A percentile compares a stretch with the other conserved stretches of the same genome.
Evolutionary conservation across 306 rosid species (phyloP).

Genomic region (Acacia confusa): DNA sequence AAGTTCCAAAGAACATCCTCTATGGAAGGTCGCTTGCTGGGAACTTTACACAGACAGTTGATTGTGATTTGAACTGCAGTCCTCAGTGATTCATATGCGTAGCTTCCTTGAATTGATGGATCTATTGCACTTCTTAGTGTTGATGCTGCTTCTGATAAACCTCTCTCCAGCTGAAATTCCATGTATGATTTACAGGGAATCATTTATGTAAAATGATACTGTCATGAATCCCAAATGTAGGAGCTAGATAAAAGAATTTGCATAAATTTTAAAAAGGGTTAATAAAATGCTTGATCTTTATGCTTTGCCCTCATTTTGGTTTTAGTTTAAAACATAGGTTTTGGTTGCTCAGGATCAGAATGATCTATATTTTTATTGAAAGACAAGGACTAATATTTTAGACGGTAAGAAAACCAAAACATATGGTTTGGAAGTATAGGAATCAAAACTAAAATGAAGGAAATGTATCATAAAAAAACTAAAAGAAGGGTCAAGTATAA

Average conservation of each 20-base stretch:
- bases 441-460: too few species aligned
- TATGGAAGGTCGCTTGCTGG: conserved; percentile 75
- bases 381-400: too few species aligned
- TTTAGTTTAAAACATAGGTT: too few species aligned
- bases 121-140: conserved; percentile 39
- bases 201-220: not conserved
- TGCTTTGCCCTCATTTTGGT: too few species aligned
- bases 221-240: not conserved
- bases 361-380: too few species aligned
- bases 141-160: conserved; percentile 56
- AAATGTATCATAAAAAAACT: too few species aligned
- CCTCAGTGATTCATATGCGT: conserved; percentile 66
- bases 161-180: conserved; percentile 56
- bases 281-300: too few species aligned
- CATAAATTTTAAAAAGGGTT: too few species aligned
- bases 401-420: too few species aligned
- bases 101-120: conserved; percentile 57
- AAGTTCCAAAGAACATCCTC: conserved; percentile 89
- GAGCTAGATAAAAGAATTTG: not conserved
- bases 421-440: too few species aligned
- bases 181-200: not conserved
- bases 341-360: too few species aligned
- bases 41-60: conserved; percentile 63
- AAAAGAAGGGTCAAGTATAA: too few species aligned
- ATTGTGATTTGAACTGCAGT: conserved; percentile 66